phyloP scores from a whole-genome alignment of 164 flowering plant genomes.

The Dillenia turbinata region DNA sequence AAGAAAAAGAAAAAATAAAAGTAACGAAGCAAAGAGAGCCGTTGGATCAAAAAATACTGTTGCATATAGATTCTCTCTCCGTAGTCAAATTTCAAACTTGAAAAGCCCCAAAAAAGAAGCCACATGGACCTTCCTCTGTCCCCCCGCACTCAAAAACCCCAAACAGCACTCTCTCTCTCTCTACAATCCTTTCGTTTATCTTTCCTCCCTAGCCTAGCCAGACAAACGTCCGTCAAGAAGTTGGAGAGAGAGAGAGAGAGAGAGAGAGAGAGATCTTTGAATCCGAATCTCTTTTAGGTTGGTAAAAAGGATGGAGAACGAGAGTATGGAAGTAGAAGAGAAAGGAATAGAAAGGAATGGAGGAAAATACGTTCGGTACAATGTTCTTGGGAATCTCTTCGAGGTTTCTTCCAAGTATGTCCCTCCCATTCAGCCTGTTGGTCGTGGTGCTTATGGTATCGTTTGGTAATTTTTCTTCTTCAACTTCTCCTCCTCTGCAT shows the following conservation, averaged over 20 bases:
- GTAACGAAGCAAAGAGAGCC: too few species aligned
- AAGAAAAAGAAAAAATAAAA: too few species aligned
- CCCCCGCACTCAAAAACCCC: too few species aligned
- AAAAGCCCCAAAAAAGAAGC: too few species aligned
- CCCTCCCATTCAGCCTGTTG: conserved; percentile 64
- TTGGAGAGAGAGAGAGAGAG: conserved; percentile 2
- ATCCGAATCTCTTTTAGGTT: neutral
- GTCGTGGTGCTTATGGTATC: conserved; percentile 78
- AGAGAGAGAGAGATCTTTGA: neutral
- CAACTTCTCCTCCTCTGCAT: too few species aligned
- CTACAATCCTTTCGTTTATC: neutral
- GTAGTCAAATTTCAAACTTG: too few species aligned
- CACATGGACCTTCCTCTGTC: too few species aligned
- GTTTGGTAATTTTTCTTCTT: conserved; percentile 40
- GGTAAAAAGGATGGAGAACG: conserved; percentile 25
- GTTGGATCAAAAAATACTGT: too few species aligned
- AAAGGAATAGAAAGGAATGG: conserved; percentile 31
- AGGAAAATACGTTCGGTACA: conserved; percentile 49
- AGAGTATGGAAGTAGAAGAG: conserved; percentile 12
- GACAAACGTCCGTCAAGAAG: neutral
- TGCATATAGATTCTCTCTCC: too few species aligned
- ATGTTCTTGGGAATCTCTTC: conserved; percentile 51
- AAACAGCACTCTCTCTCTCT: too few species aligned
- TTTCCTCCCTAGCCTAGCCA: too few species aligned
- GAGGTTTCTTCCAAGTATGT: conserved; percentile 59